Evolutionary conservation across 129 eudicot genomes (phyloP), one percentile per base, ranked within the genome.

Genomic region (Flaveria bidentis): DNA sequence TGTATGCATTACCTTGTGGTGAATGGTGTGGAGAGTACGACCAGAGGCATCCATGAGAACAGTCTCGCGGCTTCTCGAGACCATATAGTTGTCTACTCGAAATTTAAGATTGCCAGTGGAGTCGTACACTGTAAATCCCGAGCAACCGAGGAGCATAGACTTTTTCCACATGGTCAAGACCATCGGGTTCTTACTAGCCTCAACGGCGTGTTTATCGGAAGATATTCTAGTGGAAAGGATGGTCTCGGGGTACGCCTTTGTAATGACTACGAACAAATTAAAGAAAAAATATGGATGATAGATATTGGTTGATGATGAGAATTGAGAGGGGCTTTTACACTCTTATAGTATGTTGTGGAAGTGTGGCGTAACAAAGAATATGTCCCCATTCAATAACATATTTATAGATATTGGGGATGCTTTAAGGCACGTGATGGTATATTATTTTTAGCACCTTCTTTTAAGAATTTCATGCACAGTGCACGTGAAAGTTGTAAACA

Each of bases 151-250:
- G 26, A 88, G 85, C 51, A 86, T 30, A 26, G 90, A 88, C 52
- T 88, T 88, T 47, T 83, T 88, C 90, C 93, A 88, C 8, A 88
- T 88, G 0, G 93, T 88, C 22, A 85, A 81, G 26, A 84, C 78
- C 74, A 50, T 67, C 15, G 70, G 73, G 53, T 74, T 74, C 26
- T 33, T 36, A 12, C 16, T 10, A 9, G 9, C 14, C 18, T 0
- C 1, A 1, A 9, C 0, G 22, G 22, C 3, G 7, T 5, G 57
- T 3, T n/a, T 51, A 16, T n/a, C 6, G 4, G 3, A 55, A 55
- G 8, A 18, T 16, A 9, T 16, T 23, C 30, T 26, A 26, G 9
- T 53, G 12, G 68, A 9, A 10, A 9, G 42, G 57, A 2, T 41
- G 36, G 18, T 39, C 20, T 20, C 39, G 1, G 62, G 75, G 45